These are phyloP conservation scores for Dendrobium catenatum DNA, from an alignment of 106 monocot genomes.

Conservation along the genomic window DNA sequence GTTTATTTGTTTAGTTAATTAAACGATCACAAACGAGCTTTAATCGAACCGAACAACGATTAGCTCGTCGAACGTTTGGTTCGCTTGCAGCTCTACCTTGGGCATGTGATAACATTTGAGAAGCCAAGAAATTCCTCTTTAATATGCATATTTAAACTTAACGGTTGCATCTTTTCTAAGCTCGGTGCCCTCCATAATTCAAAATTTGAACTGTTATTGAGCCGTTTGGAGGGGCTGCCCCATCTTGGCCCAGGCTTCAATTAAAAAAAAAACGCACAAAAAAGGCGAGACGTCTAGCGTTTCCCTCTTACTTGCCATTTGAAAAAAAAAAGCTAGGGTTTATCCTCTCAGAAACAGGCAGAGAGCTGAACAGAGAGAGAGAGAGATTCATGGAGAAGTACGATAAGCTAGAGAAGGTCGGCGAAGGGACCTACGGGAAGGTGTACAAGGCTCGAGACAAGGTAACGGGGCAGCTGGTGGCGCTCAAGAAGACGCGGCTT, in stretches of 20 bases:
- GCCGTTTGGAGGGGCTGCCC: background rate
- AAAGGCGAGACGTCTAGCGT: background rate
- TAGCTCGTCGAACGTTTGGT: too few species aligned
- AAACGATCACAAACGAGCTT: too few species aligned
- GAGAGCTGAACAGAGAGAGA: background rate
- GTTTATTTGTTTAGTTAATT: too few species aligned
- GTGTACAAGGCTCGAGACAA: slow-evolving; percentile 96
- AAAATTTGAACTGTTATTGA: background rate
- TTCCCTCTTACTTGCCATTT: slow-evolving; percentile 12
- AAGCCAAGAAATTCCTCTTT: too few species aligned
- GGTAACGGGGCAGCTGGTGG: slow-evolving; percentile 84
- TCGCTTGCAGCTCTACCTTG: too few species aligned
- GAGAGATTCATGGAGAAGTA: slow-evolving; percentile 38
- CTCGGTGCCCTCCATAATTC: background rate
- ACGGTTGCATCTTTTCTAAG: too few species aligned
- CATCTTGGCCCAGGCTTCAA: too few species aligned
- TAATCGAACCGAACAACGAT: too few species aligned
- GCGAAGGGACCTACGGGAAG: slow-evolving; percentile 99
- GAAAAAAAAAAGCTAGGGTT: slow-evolving; percentile 15
- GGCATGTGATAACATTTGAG: too few species aligned
- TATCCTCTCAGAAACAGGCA: background rate
- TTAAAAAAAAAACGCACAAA: too few species aligned
- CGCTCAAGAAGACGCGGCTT: slow-evolving; percentile 95
- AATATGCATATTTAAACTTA: too few species aligned
- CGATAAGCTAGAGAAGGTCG: slow-evolving; percentile 99